Evolutionary conservation across 2,329 filamentous ascomycete genomes (phyloP), one percentile per base, ranked within the genome.

Genomic region (Aspergillus brunneoviolaceus): DNA sequence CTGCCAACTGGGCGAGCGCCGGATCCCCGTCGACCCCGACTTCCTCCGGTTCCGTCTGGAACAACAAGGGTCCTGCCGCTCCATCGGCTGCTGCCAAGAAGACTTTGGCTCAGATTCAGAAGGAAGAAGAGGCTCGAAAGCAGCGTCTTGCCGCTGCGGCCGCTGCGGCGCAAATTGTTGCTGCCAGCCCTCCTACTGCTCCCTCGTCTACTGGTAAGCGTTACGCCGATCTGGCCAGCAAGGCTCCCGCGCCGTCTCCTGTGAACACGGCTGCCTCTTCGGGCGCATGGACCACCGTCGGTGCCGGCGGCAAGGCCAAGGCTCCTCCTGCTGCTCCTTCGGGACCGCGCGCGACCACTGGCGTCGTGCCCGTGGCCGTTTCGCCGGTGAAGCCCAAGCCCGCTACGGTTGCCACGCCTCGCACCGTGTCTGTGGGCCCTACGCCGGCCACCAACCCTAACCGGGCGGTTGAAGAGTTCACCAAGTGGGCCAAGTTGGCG

Each of bases 71-170:
- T 42, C 74, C 72, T 53, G 60, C 74, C 14, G 65, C 72, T 29
- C 66, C 76, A 11, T 73, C 76, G 45, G 74, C 76, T 64, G 78
- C 69, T 74, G 80, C 78, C 11, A 95, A 96, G 82, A 97, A 97
- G 84, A 96, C 92, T 0, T 82, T 98, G 49, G 91, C 92, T 25
- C 94, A 98, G 67, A 98, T 99, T 60, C 95, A 98, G 75, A 93
- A 93, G 64, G 95, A 99, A 78, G 95, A 99, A 72, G 95, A 98
- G 73, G 84, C 85, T 19, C 88, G 91, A 65, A 99, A 99, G 83
- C 88, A 89, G 69, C 91, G 89, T 74, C 85, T 87, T 49, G 81
- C 80, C 39, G 81, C 81, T 7, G 80, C 80, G 35, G 81, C 77
- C 31, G 82, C 63, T 6, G 65, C 63, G 0, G 77, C 76, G 4